Evolutionary conservation across 2,329 filamentous ascomycete species (phyloP).

Genomic region (Phaeophleospora eucalypticola): DNA sequence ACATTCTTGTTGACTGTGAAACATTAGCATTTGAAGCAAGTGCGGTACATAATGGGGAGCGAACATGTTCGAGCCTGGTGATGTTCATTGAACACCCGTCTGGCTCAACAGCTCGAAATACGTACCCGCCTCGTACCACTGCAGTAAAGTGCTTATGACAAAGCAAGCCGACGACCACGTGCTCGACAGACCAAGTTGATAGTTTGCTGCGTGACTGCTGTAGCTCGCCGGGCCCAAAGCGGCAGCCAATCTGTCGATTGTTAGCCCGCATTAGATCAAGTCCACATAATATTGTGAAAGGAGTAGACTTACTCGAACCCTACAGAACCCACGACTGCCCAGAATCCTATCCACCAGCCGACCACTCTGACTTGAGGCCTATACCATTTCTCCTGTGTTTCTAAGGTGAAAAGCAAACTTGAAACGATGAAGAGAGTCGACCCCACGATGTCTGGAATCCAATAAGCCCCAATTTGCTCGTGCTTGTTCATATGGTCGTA

Average conservation of each 20-base stretch:
- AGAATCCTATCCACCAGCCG: conserved; percentile 29
- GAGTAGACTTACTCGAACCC: too few relatives aligned
- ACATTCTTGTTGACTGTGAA: background rate
- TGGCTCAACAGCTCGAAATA: background rate
- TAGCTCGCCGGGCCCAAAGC: background rate
- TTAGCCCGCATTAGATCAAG: too few relatives aligned
- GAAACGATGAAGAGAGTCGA: conserved; percentile 24
- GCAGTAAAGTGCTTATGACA: background rate
- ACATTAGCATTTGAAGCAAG: background rate
- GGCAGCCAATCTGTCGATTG: too few relatives aligned
- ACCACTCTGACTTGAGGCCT: conserved; percentile 17
- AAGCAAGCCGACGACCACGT: background rate
- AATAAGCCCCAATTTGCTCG: conserved; percentile 20
- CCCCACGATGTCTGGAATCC: conserved; percentile 25
- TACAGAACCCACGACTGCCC: conserved; percentile 22
- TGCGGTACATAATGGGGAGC: too few relatives aligned
- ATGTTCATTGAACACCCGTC: too few relatives aligned
- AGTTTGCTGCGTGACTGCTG: background rate
- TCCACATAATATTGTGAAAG: too few relatives aligned
- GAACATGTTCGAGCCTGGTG: too few relatives aligned
- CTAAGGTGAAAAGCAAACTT: conserved; percentile 24
- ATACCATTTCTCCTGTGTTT: conserved; percentile 28
- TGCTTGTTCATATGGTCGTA: conserved; percentile 15
- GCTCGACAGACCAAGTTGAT: background rate
- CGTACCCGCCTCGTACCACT: background rate